These are phyloP conservation scores for Suhomyces terraborum DNA, from an alignment of 1,139 yeast species.

Conservation along the genomic window DNA sequence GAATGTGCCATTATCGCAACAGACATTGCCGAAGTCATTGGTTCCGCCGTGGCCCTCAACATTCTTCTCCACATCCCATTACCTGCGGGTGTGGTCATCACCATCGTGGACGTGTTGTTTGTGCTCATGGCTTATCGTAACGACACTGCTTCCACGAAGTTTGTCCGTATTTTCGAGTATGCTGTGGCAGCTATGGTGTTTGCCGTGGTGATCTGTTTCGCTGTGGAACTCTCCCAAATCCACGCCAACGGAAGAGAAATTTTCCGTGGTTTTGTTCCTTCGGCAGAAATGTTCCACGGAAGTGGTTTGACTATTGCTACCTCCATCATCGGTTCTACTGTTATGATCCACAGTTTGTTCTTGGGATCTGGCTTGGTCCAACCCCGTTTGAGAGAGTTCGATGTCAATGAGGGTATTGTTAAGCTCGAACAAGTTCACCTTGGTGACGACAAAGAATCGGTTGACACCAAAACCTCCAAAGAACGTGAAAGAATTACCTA, in stretches of 20 bases:
- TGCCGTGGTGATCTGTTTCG: conserved; percentile 72
- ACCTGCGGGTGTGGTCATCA: conserved; percentile 76
- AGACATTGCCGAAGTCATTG: conserved; percentile 85
- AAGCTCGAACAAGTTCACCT: conserved; percentile 23
- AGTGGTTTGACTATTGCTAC: conserved; percentile 73
- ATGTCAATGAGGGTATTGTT: conserved; percentile 47
- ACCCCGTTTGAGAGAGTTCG: conserved; percentile 67
- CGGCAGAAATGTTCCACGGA: conserved; percentile 59
- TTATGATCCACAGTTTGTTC: conserved; percentile 79
- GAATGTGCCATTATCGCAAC: conserved; percentile 83
- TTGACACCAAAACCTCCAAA: conserved; percentile 14
- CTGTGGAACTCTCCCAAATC: conserved; percentile 62
- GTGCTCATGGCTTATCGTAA: conserved; percentile 76
- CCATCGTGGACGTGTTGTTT: conserved; percentile 70
- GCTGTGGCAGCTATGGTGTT: conserved; percentile 67
- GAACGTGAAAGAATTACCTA: conserved; percentile 16
- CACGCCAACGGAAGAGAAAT: conserved; percentile 51
- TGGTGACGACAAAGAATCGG: conserved; percentile 1
- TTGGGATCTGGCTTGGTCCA: conserved; percentile 77
- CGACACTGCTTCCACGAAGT: conserved; percentile 62
- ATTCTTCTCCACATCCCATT: conserved; percentile 67
- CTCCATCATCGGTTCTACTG: conserved; percentile 80
- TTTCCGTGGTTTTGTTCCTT: conserved; percentile 73
- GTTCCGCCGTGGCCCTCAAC: conserved; percentile 82
- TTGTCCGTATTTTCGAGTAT: conserved; percentile 66